Conservation (phyloP, 495 filamentous ascomycete species). For the Aspergillus heteromorphus region DNA sequence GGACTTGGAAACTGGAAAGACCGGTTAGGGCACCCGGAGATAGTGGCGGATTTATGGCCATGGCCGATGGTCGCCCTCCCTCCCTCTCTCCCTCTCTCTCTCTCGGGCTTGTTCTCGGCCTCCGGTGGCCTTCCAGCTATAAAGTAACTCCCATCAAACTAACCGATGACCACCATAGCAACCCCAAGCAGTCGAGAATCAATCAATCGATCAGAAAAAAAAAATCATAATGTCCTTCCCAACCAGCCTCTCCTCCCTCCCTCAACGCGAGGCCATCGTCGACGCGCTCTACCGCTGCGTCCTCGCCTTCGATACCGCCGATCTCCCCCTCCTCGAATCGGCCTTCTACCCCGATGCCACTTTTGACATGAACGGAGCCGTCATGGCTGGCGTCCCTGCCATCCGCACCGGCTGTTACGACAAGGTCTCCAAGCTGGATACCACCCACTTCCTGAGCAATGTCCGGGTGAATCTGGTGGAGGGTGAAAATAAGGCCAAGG, state of each 20-base stretch:
- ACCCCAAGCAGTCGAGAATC: too few relatives aligned
- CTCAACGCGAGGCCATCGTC: slow-evolving; percentile 23
- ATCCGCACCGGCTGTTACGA: slow-evolving; percentile 16
- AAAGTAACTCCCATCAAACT: too few relatives aligned
- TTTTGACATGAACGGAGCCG: slow-evolving; percentile 17
- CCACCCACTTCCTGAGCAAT: slow-evolving; percentile 29
- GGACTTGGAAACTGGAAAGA: too few relatives aligned
- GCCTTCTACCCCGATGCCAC: slow-evolving; percentile 14
- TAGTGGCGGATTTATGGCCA: too few relatives aligned
- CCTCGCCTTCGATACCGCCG: slow-evolving; percentile 22
- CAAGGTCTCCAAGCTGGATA: slow-evolving; percentile 22
- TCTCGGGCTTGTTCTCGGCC: too few relatives aligned
- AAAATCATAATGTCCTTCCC: slow-evolving; percentile 1
- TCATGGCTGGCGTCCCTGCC: slow-evolving; percentile 13
- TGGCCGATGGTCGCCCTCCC: too few relatives aligned
- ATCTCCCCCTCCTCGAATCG: slow-evolving; percentile 23
- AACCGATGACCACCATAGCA: too few relatives aligned
- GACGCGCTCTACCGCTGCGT: slow-evolving; percentile 27
- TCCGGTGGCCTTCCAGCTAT: too few relatives aligned
- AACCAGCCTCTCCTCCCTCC: not conserved
- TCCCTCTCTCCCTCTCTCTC: too few relatives aligned
- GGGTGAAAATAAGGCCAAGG: slow-evolving; percentile 15
- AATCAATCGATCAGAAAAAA: too few relatives aligned
- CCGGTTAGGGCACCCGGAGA: too few relatives aligned
- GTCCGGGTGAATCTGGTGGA: slow-evolving; percentile 20